Evolutionary conservation across 2,329 filamentous ascomycete genomes (phyloP).

Genomic region (Sporothrix schenckii): DNA sequence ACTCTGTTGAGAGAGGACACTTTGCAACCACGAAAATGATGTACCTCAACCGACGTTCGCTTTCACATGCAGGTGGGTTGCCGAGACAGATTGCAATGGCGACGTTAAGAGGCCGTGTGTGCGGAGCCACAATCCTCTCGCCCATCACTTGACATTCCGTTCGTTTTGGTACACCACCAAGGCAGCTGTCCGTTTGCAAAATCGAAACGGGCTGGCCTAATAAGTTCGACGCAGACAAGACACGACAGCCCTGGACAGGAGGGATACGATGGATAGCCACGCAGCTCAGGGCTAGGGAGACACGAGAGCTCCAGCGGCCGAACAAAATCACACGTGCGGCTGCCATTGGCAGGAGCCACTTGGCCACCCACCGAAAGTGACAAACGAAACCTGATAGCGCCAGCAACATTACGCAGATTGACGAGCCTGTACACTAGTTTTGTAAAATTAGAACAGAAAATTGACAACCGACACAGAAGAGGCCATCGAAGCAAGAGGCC

Average conservation of each 20-base stretch:
- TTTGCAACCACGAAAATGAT: not conserved
- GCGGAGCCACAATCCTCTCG: not conserved
- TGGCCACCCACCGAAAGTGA: conserved; percentile 3
- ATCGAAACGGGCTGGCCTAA: too few species aligned
- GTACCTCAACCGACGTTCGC: not conserved
- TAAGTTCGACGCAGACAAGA: not conserved
- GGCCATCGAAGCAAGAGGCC: not conserved
- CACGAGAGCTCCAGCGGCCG: not conserved
- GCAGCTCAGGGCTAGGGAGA: not conserved
- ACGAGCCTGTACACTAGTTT: not conserved
- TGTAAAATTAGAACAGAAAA: not conserved
- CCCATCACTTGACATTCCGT: not conserved
- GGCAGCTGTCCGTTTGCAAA: too few species aligned
- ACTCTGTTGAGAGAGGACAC: not conserved
- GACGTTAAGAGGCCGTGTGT: not conserved
- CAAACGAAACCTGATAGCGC: conserved; percentile 17
- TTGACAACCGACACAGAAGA: not conserved
- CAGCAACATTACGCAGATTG: not conserved
- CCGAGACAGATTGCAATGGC: conserved; percentile 10
- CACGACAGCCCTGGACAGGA: not conserved
- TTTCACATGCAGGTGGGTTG: conserved; percentile 10
- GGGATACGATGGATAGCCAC: not conserved
- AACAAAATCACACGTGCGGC: conserved; percentile 39
- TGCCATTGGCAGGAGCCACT: conserved; percentile 37
- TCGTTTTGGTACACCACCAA: too few species aligned